Base-by-base conservation (phyloP, 2,329 filamentous ascomycete species). In the Xylariaceae sp. region DNA sequence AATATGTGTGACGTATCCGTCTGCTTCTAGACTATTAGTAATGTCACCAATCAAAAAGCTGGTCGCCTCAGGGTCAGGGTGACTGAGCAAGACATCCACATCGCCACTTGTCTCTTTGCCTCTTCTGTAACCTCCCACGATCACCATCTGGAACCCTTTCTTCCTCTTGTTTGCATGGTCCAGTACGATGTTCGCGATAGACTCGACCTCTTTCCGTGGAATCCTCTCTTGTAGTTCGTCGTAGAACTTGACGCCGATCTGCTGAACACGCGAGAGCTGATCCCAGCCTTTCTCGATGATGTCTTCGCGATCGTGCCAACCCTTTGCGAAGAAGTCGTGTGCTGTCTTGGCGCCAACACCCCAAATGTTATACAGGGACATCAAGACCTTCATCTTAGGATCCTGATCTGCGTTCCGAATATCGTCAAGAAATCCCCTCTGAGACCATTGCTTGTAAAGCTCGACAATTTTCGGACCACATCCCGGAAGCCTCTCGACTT, bases 211-310 rank as follows among this genome's bases (percentile, higher is more conserved):
- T 0, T 57, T 43, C 1, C 89, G 78, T 0, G 87, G 76, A 4
- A 97, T 87, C 12, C 77, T 80, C 13, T 74, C 64, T 34, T 78
- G 68, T 41, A 98, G 86, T 49, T 97, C 91, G 26, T 94, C 85
- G 60, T 94, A 95, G 64, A 83, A 96, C 60, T 97, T 97, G 34
- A 96, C 71, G 0, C 93, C 91, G 41, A 97, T 95, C 60, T 97
- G 89, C 63, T 96, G 91, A 1, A 88, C 85, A 11, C 89, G 80
- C 1, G 75, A 84, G 1, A 97, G 70, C 0, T 64, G 72, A 16
- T 71, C 61, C 91, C 91, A 97, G 9, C 87, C 89, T 54, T 81
- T 76, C 55, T 95, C 86, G 31, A 95, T 72, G 3, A 97, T 69
- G 54, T 97, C 90, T 54, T 96, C 89, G 1, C 95, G 69, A 45